Evolutionary conservation across 495 filamentous ascomycete genomes (phyloP).

Genomic region (Lasiosphaeriaceae sp.): DNA sequence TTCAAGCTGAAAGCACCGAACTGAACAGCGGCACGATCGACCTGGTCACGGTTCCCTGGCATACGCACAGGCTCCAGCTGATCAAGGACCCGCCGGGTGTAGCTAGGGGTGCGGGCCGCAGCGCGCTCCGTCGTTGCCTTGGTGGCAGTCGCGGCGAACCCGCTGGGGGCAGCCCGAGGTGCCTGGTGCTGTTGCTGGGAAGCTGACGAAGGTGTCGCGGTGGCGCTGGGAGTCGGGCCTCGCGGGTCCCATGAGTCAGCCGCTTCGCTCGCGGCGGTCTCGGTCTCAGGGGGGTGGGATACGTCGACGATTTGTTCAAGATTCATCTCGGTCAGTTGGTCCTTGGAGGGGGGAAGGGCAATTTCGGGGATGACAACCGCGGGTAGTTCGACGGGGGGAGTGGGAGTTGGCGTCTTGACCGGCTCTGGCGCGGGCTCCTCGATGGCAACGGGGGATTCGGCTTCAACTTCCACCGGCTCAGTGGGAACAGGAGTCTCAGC

Average conservation of each 20-base stretch:
- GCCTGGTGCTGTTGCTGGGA: constrained; percentile 55
- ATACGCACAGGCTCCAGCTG: constrained; percentile 98
- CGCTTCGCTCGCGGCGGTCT: constrained; percentile 85
- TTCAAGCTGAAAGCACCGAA: constrained; percentile 95
- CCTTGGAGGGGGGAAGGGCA: constrained; percentile 64
- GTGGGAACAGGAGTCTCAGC: constrained; percentile 36
- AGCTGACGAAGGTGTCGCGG: constrained; percentile 51
- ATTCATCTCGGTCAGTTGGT: constrained; percentile 85
- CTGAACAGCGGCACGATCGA: constrained; percentile 90
- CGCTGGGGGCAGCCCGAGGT: constrained; percentile 54
- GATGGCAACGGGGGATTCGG: constrained; percentile 27
- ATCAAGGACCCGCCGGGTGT: constrained; percentile 78
- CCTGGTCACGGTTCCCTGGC: constrained; percentile 89
- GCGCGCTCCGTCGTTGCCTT: constrained; percentile 64
- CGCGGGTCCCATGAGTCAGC: constrained; percentile 77
- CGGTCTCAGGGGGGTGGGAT: constrained; percentile 68
- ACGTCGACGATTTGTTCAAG: constrained; percentile 83
- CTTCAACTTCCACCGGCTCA: constrained; percentile 34
- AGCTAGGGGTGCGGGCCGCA: constrained; percentile 63
- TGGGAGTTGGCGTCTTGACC: constrained; percentile 25
- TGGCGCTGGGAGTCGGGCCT: constrained; percentile 43
- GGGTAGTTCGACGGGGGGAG: constrained; percentile 22
- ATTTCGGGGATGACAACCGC: constrained; percentile 48
- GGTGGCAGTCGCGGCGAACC: constrained; percentile 68
- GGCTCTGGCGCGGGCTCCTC: constrained; percentile 28